Evolutionary conservation across 2,329 filamentous ascomycete species (phyloP), one percentile per base, ranked within the genome.

Genomic region (Xylaria sp.): DNA sequence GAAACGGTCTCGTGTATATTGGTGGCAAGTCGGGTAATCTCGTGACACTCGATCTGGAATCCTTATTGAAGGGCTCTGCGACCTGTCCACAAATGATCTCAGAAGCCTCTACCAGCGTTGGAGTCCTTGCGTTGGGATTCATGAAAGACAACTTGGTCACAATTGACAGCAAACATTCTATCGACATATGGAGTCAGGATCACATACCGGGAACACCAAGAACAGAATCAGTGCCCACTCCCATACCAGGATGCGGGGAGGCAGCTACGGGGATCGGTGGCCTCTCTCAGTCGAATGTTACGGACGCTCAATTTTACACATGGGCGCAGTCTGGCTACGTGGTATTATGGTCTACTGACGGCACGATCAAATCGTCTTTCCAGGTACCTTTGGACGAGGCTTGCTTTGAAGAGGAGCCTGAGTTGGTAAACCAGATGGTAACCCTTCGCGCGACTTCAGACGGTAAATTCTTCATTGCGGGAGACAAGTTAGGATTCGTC

Each of bases 401-500:
- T 18, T 80, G 82, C 34, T 76, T 82, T 3, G 84, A 84, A 48
- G 81, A 83, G 56, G 86, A 90, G 18, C 76, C 85, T 50, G 87
- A 89, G 12, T 74, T 81, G 1, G 73, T 80, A 8, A 92, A 92
- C 73, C 88, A 91, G 73, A 82, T 91, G 58, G 86, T 86, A 3
- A 86, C 87, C 72, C 86, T 89, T 52, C 84, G 85, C 66, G 86
- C 90, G 18, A 90, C 90, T 1, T 83, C 84, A 31, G 84, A 88
- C 48, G 90, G 88, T 39, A 86, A 87, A 54, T 86, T 90, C 52
- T 88, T 98, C 69, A 87, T 94, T n/a, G 89, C 92, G 3, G 95
- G 94, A 6, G 96, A 99, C 80, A 93, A 90, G 75, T 88, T 92
- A 69, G 96, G 96, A n/a, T 88, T 97, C 15, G 81, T 99, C 50